Conservation (phyloP, 176 grass and related monocot genomes). For the Panicum miliaceum region DNA sequence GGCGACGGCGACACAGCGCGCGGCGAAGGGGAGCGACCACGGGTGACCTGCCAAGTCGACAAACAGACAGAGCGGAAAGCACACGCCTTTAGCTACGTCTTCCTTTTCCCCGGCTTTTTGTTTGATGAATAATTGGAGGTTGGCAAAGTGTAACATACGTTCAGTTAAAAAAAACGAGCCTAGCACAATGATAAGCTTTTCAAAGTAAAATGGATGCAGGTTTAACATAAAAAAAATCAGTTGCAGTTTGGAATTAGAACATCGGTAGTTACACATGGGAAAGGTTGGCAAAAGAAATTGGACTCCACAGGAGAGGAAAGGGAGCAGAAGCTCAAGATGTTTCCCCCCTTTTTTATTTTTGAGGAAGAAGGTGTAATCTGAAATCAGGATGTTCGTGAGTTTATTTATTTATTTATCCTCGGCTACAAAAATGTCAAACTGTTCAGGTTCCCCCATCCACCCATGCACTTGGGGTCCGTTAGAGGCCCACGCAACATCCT, state of each 20-base stretch:
- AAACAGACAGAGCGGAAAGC: constrained; percentile 21
- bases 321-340: no score
- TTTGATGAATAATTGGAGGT: neutral
- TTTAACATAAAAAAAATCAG: neutral
- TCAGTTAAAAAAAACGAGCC: neutral
- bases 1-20: constrained; percentile 57
- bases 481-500: no score
- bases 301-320: neutral
- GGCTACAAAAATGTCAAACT: no score
- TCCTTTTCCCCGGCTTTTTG: neutral
- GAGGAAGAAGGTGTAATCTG: no score
- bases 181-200: neutral
- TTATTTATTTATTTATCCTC: no score
- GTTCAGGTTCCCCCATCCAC: no score
- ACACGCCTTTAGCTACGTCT: constrained; percentile 33
- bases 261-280: no score
- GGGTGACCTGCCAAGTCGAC: constrained; percentile 54
- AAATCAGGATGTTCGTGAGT: no score
- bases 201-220: no score
- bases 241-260: neutral
- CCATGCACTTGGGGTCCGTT: no score
- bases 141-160: neutral
- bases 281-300: no score
- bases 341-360: no score
- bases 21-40: constrained; percentile 67